Evolutionary conservation across 805 yeast species (phyloP).

Genomic region (Starmerella floricola): DNA sequence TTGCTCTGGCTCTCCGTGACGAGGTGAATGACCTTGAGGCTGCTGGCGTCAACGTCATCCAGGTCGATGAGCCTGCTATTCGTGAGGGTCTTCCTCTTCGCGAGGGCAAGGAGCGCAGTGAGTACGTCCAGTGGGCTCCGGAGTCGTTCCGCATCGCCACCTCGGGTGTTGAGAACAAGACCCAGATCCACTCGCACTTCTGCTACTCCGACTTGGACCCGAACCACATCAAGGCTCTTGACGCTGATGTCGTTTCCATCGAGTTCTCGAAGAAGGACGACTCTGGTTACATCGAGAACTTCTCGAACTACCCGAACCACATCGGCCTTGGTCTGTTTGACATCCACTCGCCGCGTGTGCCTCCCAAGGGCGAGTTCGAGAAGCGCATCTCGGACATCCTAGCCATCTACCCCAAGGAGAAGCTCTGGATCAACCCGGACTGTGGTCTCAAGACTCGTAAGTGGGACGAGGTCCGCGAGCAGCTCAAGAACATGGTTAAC

Average conservation of each 20-base stretch:
- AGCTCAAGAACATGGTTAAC: conserved; percentile 96
- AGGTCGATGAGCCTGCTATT: conserved; percentile 99
- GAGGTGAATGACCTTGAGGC: conserved; percentile 97
- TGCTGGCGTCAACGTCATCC: conserved; percentile 95
- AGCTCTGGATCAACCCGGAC: conserved; percentile 99
- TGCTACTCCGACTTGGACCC: conserved; percentile 99
- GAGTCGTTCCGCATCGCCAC: conserved; percentile 99
- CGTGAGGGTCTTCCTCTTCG: conserved; percentile 99
- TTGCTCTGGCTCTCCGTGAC: conserved; percentile 94
- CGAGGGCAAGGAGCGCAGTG: conserved; percentile 92
- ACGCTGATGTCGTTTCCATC: conserved; percentile 98
- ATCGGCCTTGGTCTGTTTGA: conserved; percentile 98
- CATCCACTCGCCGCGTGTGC: conserved; percentile 99
- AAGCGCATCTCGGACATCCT: conserved; percentile 86
- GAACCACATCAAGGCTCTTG: conserved; percentile 97
- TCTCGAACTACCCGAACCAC: conserved; percentile 97
- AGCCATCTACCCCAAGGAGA: conserved; percentile 94
- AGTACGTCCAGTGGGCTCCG: conserved; percentile 97
- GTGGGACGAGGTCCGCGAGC: conserved; percentile 93
- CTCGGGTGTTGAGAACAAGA: conserved; percentile 86
- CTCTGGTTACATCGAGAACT: conserved; percentile 94
- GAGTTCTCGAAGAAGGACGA: conserved; percentile 99
- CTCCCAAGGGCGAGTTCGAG: conserved; percentile 93
- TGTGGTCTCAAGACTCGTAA: conserved; percentile 99
- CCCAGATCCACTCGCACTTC: conserved; percentile 99